Evolutionary conservation across 1,139 yeast species (phyloP), one percentile per base, ranked within the genome.

Genomic region (Nakaseomyces bracarensis): DNA sequence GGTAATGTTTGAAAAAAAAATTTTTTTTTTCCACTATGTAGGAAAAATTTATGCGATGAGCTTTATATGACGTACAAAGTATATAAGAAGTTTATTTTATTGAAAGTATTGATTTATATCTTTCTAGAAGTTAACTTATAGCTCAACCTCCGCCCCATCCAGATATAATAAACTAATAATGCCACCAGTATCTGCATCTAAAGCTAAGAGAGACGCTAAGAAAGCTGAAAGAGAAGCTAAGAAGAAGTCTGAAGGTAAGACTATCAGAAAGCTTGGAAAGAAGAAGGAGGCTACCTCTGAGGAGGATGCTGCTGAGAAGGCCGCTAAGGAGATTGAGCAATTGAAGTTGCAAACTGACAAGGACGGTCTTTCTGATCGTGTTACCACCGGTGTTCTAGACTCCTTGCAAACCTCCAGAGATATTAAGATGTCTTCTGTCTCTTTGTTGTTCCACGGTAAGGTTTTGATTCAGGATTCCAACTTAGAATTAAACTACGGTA

Each of bases 151-250:
- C n/a, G n/a, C n/a, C n/a, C n/a, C n/a, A 10, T 15, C 15, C 37
- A 15, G 21, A 36, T 38, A 22, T 22, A 28, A 11, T 14, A 16
- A 5, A 14, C 15, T 28, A 31, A 18, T 21, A 15, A 61, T 61
- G 65, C 65, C 65, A 38, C 65, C 65, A 60, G 58, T 60, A 38
- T 89, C 97, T 44, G 77, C 96, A 52, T 87, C 96, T 23, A 91
- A 91, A 67, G 97, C 97, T 50, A 91, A 89, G 72, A 85, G 98
- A 82, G 96, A 89, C 58, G 95, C 89, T 58, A 80, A 79, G 66
- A 89, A 91, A 66, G 97, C 96, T 52, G 93, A 89, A 71, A 85
- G 97, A 82, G 96, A 89, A 55, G 95, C 89, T 61, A 79, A 79
- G 66, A 82, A 80, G 67, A 74, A 77, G 44, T 82, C 86, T 45